These are phyloP conservation scores for Trichoderma afroharzianum DNA, from an alignment of 2,329 filamentous ascomycete species.

Conservation along the genomic window DNA sequence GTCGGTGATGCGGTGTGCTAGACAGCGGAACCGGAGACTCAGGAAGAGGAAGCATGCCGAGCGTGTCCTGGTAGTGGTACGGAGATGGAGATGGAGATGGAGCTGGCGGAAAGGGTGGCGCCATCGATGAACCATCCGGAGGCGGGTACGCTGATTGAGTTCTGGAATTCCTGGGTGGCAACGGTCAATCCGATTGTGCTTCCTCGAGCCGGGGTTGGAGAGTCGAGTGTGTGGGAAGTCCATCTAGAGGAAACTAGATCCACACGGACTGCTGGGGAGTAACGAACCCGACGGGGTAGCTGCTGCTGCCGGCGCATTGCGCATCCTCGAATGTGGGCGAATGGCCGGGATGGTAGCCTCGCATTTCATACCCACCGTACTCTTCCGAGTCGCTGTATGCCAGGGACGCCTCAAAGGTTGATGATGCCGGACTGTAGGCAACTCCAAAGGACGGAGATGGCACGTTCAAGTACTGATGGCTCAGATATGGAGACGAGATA, in stretches of 20 bases:
- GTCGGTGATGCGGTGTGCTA: constrained; percentile 34
- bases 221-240: constrained; percentile 35
- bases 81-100: constrained; percentile 48
- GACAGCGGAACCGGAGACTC: constrained; percentile 42
- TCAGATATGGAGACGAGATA: constrained; percentile 53
- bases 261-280: constrained; percentile 60
- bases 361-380: constrained; percentile 47
- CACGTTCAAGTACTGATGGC: constrained; percentile 58
- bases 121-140: constrained; percentile 39
- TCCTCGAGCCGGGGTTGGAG: constrained; percentile 32
- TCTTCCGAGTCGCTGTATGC: constrained; percentile 62
- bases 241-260: constrained; percentile 47
- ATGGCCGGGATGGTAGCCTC: constrained; percentile 41
- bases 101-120: constrained; percentile 36
- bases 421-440: constrained; percentile 60
- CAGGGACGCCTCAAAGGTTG: constrained; percentile 59
- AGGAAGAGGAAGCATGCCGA: constrained; percentile 43
- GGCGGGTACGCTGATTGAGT: constrained; percentile 42
- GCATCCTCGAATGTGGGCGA: constrained; percentile 45
- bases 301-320: constrained; percentile 30
- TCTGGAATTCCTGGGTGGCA: constrained; percentile 49
- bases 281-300: constrained; percentile 55
- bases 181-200: constrained; percentile 53
- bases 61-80: constrained; percentile 41
- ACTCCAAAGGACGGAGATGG: constrained; percentile 59